Percentiles rank a stretch among this genome's conserved stretches.
phyloP scores from a whole-genome alignment of 495 filamentous ascomycete species.

The Achaetomiella virescens region DNA sequence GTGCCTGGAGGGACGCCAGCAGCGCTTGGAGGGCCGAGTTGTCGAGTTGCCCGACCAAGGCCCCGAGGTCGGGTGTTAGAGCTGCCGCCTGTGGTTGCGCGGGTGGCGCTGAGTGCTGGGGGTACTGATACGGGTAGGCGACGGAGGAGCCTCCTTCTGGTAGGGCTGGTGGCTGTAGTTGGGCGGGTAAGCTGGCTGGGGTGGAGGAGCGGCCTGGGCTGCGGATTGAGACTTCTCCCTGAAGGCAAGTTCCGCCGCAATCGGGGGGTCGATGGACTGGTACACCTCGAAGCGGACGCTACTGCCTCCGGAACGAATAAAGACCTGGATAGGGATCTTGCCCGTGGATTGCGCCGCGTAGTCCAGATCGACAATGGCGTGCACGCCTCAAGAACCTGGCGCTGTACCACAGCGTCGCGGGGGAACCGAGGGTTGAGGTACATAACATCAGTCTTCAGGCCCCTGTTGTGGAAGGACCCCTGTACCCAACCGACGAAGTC shows the following conservation, averaged over 20 bases:
- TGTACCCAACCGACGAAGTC: constrained; percentile 81
- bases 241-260: constrained; percentile 73
- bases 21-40: constrained; percentile 66
- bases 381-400: constrained; percentile 87
- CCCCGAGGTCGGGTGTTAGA: constrained; percentile 44
- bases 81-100: constrained; percentile 38
- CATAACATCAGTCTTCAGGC: constrained; percentile 68
- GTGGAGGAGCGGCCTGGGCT: constrained; percentile 25
- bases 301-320: constrained; percentile 66
- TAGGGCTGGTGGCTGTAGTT: constrained; percentile 20
- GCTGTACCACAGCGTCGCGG: constrained; percentile 68
- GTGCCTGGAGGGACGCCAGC: constrained; percentile 55
- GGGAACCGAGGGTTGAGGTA: constrained; percentile 71
- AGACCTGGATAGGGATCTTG: constrained; percentile 74
- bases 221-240: constrained; percentile 54
- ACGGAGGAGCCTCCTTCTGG: constrained; percentile 11
- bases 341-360: constrained; percentile 57
- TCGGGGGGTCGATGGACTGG: constrained; percentile 64
- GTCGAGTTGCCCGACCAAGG: constrained; percentile 57
- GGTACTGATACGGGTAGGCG: constrained; percentile 25
- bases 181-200: constrained; percentile 18
- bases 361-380: constrained; percentile 72
- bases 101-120: constrained; percentile 34
- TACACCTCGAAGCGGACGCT: constrained; percentile 80
- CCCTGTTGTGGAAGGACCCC: constrained; percentile 60